phyloP scores from a whole-genome alignment of 345 rosid species.

The Anacardium occidentale region DNA sequence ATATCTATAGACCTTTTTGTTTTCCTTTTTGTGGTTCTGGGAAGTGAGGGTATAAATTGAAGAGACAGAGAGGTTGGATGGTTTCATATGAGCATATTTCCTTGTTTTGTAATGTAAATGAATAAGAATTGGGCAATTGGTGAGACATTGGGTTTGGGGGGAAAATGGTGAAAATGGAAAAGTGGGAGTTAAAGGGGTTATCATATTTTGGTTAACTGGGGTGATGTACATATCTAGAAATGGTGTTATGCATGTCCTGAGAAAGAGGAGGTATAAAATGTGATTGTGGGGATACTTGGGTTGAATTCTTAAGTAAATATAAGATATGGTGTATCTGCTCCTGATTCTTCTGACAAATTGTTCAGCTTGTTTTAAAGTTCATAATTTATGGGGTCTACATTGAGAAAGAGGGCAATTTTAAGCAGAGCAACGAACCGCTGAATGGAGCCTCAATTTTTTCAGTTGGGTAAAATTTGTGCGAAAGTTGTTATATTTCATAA shows the following conservation, averaged over 20 bases:
- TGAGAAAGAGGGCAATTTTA: not conserved
- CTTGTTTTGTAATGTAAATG: conserved; percentile 38
- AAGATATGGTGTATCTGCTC: conserved; percentile 23
- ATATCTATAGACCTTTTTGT: conserved; percentile 26
- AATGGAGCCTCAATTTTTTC: not conserved
- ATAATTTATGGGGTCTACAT: not conserved
- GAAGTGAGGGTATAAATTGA: conserved; percentile 17
- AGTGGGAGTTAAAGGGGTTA: conserved; percentile 13
- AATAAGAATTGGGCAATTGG: conserved; percentile 33
- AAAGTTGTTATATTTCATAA: not conserved
- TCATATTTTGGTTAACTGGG: conserved; percentile 23
- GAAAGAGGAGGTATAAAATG: conserved; percentile 37
- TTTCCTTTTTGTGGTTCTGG: conserved; percentile 27
- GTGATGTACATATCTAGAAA: conserved; percentile 37
- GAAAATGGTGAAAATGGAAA: conserved; percentile 14
- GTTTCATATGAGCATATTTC: conserved; percentile 28
- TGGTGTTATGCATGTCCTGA: conserved; percentile 16
- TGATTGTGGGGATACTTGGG: conserved; percentile 44
- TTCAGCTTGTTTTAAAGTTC: not conserved
- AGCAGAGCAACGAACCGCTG: not conserved
- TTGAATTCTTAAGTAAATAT: conserved; percentile 32
- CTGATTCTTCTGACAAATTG: conserved; percentile 27
- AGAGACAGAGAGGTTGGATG: conserved; percentile 20
- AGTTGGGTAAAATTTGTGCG: not conserved
- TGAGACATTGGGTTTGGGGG: conserved; percentile 18